Evolutionary conservation across 2,329 filamentous ascomycete genomes (phyloP), one percentile per base, ranked within the genome.

Genomic region (Helicocarpus griseus): DNA sequence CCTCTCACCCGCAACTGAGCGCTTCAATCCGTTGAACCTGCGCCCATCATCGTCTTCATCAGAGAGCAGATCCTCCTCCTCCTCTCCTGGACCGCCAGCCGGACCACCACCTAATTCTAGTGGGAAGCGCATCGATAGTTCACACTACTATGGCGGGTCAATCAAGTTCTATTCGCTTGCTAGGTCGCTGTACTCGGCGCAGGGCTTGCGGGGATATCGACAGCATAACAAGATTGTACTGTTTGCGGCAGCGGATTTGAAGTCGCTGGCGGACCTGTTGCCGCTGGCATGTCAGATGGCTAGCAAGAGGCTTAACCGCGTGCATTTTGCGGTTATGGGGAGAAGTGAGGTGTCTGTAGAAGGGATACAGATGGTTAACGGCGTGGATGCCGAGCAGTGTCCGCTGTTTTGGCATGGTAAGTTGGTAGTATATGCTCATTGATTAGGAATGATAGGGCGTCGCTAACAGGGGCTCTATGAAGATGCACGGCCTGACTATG

Each of bases 261-360:
- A 79, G 65, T 93, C 87, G 63, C 81, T 83, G 14, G 78, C 87
- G 0, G 78, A 79, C 29, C 66, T 96, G 49, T 72, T 95, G 29
- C 89, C 89, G 0, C 74, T 95, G 63, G 88, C 90, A 5, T 97
- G 93, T 67, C 80, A 87, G 60, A 96, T 96, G 90, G 83, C 83
- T 5, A 67, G 67, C 21, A 77, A 82, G 66, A 76, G 79, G 51
- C 75, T 78, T 53, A 95, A 82, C 61, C 77, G 82, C 56, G 89
- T 96, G 7, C 91, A 97, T 65, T 85, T 95, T 63, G 85, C 81
- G 0, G 69, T 97, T 3, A 78, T 94, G 70, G 85, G 89, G 47
- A 78, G 85, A 53, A 85, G 83, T 54, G 78, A 83, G 11, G 78
- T 95, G 48, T 72, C 79, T 0, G 68, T 94, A 48, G 76, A 82